Percentiles rank a stretch among this genome's conserved stretches.
Evolutionary conservation across 2,329 filamentous ascomycete species (phyloP).

Genomic region (Sclerotinia borealis): DNA sequence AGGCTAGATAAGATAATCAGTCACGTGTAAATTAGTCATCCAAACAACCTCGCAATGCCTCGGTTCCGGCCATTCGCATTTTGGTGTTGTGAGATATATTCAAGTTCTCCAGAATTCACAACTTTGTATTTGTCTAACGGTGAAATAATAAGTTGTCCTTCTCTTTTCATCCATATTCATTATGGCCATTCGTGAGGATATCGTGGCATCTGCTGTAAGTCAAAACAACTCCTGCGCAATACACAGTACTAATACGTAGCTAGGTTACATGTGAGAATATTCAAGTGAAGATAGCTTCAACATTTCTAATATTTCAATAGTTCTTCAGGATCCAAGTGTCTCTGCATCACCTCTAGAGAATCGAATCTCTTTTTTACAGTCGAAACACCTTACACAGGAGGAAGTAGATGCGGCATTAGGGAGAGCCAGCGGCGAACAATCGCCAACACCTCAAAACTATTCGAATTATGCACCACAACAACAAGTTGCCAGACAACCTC

Average conservation of each 20-base stretch:
- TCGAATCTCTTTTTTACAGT: conserved; percentile 84
- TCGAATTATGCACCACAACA: conserved; percentile 39
- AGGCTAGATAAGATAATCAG: not conserved
- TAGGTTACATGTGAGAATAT: conserved; percentile 33
- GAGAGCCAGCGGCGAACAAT: conserved; percentile 58
- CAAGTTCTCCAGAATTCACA: conserved; percentile 5
- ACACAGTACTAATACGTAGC: conserved; percentile 24
- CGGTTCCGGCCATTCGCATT: conserved; percentile 20
- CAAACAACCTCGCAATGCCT: conserved; percentile 11
- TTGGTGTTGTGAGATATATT: not conserved
- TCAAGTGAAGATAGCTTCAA: not conserved
- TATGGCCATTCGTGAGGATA: conserved; percentile 90
- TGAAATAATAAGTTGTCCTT: not conserved
- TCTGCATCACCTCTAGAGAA: conserved; percentile 86
- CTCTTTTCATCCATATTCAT: conserved; percentile 18
- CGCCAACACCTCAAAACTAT: conserved; percentile 33
- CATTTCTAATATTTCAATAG: conserved; percentile 39
- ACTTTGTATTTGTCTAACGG: not conserved
- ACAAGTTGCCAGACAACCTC: conserved; percentile 36
- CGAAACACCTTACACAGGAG: conserved; percentile 94
- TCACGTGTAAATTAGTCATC: conserved; percentile 5
- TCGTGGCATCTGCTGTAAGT: conserved; percentile 74
- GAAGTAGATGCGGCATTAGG: conserved; percentile 83
- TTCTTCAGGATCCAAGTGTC: conserved; percentile 92
- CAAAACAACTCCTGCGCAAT: not conserved